Percentiles rank a stretch among this genome's conserved stretches.
These are phyloP conservation scores for Fusarium mundagurra DNA, from an alignment of 2,329 filamentous ascomycete genomes.

Conservation along the genomic window DNA sequence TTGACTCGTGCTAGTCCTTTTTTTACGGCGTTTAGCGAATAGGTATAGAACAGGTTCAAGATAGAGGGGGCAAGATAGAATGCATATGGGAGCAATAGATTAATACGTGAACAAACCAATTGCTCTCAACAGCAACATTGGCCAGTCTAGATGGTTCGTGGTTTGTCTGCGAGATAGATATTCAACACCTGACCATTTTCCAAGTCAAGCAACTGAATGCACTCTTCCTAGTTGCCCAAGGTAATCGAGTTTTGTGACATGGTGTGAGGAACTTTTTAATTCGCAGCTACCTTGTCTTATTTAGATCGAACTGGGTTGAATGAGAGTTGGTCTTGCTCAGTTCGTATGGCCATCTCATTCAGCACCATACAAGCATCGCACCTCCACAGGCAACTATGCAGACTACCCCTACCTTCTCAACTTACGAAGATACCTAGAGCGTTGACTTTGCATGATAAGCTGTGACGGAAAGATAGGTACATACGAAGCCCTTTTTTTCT, in stretches of 20 bases:
- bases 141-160: not conserved
- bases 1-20: conserved; percentile 23
- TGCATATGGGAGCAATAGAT: not conserved
- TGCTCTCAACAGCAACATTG: not conserved
- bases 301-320: not conserved
- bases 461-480: not conserved
- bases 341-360: not conserved
- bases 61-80: conserved; percentile 4
- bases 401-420: not conserved
- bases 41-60: conserved; percentile 5
- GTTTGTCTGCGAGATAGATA: not conserved
- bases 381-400: not conserved
- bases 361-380: not conserved
- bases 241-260: not conserved
- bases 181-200: not conserved
- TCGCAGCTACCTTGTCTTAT: not conserved
- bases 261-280: not conserved
- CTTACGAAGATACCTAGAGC: not conserved
- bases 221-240: not conserved
- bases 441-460: not conserved
- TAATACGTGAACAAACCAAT: not conserved
- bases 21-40: conserved; percentile 15
- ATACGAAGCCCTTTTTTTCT: not conserved
- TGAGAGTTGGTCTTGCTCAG: not conserved
- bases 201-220: not conserved